Conservation (phyloP, 2,329 filamentous ascomycete genomes). For the Coleophoma cylindrospora region DNA sequence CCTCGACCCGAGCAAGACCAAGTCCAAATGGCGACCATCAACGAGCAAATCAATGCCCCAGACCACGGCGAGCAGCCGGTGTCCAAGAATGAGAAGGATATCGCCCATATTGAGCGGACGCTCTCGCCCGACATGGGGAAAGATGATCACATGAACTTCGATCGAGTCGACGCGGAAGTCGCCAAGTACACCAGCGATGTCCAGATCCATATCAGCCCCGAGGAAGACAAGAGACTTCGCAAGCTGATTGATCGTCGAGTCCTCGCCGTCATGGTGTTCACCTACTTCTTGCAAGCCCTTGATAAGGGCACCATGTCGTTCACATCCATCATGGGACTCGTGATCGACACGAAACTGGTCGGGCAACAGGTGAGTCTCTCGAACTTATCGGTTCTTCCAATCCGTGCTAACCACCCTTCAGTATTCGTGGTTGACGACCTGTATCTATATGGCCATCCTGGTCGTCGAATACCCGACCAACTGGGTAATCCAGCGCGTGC, state of each 20-base stretch:
- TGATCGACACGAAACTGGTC: constrained; percentile 23
- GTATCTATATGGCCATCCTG: constrained; percentile 59
- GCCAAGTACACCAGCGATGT: constrained; percentile 60
- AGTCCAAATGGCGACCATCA: neutral
- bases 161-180: constrained; percentile 63
- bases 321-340: constrained; percentile 56
- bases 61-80: neutral
- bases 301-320: constrained; percentile 64
- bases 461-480: constrained; percentile 10
- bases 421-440: constrained; percentile 69
- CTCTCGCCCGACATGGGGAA: constrained; percentile 32
- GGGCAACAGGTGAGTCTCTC: constrained; percentile 13
- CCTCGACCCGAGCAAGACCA: too few species aligned
- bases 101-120: constrained; percentile 42
- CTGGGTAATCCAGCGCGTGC: constrained; percentile 39
- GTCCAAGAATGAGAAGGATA: constrained; percentile 4
- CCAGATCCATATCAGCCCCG: constrained; percentile 50
- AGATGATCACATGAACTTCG: constrained; percentile 49
- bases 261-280: constrained; percentile 65
- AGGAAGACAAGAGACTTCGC: constrained; percentile 56
- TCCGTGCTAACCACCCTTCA: constrained; percentile 28
- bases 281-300: constrained; percentile 67
- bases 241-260: constrained; percentile 63
- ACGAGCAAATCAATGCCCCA: constrained; percentile 3
- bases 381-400: neutral